A percentile compares a stretch with the other conserved stretches of the same genome.
Conservation (phyloP, 2,329 filamentous ascomycete species). For the Thelonectria rubi region DNA sequence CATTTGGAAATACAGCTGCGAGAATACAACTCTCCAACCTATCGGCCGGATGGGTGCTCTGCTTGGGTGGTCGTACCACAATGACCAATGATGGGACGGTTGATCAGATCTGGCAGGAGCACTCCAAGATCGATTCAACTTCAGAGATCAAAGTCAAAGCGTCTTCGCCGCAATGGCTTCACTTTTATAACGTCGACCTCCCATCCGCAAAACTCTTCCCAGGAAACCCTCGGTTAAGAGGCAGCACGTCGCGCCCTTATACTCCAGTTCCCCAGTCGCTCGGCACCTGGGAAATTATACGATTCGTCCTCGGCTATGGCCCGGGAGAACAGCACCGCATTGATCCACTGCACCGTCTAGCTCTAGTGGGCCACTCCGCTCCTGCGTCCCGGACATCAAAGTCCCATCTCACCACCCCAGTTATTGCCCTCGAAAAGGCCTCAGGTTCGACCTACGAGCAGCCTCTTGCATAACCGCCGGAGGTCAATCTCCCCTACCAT, state of each 20-base stretch:
- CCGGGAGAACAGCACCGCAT: slow-evolving; percentile 11
- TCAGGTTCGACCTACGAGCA: neutral
- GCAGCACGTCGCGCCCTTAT: slow-evolving; percentile 6
- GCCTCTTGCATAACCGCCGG: slow-evolving; percentile 26
- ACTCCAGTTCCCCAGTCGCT: neutral
- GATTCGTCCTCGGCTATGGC: slow-evolving; percentile 22
- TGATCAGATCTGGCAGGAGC: no score
- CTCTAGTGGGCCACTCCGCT: slow-evolving; percentile 16
- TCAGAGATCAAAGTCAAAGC: no score
- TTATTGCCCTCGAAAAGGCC: slow-evolving; percentile 20
- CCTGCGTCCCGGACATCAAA: slow-evolving; percentile 18
- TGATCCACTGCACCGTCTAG: slow-evolving; percentile 7
- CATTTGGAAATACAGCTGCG: no score
- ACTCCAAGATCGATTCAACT: no score
- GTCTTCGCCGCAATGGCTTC: neutral
- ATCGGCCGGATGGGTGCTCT: no score
- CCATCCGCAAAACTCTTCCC: neutral
- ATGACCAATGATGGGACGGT: no score
- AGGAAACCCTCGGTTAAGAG: slow-evolving; percentile 10
- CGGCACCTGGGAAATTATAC: slow-evolving; percentile 5
- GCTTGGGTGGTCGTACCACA: no score
- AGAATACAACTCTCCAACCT: no score
- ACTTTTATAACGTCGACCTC: neutral
- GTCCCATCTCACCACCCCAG: slow-evolving; percentile 15
- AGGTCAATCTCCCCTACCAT: slow-evolving; percentile 34